Evolutionary conservation across 768 basidiomycete genomes (phyloP).

Genomic region (Infundibulicybe gibba): DNA sequence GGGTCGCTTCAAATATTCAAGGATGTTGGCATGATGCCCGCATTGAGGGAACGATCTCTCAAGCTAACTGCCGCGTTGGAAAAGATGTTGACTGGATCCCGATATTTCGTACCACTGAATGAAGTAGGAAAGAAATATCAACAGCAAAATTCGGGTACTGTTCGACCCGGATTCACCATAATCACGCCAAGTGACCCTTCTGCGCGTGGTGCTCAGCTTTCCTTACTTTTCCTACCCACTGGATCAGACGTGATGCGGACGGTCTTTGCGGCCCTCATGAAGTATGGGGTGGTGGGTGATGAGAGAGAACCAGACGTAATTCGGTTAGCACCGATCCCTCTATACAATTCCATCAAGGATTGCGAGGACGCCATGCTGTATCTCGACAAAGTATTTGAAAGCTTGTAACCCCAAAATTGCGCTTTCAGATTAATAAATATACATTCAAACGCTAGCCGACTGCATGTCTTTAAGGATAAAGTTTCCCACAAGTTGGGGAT

Average conservation of each 20-base stretch:
- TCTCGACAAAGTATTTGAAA: constrained; percentile 56
- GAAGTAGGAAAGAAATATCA: constrained; percentile 27
- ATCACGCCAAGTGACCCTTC: constrained; percentile 75
- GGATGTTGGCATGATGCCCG: constrained; percentile 68
- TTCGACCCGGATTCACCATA: constrained; percentile 72
- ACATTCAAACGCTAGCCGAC: too few relatives aligned
- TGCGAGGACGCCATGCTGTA: constrained; percentile 64
- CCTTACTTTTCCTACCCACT: constrained; percentile 71
- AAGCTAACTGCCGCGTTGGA: constrained; percentile 73
- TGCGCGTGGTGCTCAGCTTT: constrained; percentile 83
- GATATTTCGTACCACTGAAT: constrained; percentile 54
- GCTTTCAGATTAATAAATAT: neutral
- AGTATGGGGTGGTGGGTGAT: constrained; percentile 85
- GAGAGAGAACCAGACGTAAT: constrained; percentile 92
- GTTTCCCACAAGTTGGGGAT: constrained; percentile 38
- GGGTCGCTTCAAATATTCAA: constrained; percentile 83
- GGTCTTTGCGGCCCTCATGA: constrained; percentile 57
- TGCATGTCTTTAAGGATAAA: constrained; percentile 27
- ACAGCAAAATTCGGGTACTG: constrained; percentile 13
- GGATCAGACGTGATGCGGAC: constrained; percentile 65
- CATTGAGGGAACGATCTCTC: constrained; percentile 67
- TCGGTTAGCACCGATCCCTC: constrained; percentile 77
- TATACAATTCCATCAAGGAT: constrained; percentile 85
- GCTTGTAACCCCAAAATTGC: constrained; percentile 4
- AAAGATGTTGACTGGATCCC: constrained; percentile 52